phyloP scores from a whole-genome alignment of 768 basidiomycete species.

The Gautieria morchelliformis region DNA sequence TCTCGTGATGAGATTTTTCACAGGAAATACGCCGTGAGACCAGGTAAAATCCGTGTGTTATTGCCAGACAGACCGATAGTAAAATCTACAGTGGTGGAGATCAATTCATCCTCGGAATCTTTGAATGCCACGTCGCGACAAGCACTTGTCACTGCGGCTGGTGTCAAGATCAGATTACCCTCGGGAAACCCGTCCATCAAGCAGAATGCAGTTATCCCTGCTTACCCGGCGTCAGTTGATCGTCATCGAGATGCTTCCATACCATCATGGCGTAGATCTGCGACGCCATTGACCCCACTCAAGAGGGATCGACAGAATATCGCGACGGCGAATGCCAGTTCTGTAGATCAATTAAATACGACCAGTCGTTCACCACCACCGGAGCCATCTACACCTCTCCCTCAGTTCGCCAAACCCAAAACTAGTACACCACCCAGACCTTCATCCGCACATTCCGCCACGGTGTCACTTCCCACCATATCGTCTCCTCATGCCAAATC shows the following conservation, averaged over 20 bases:
- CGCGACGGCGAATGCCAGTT: neutral
- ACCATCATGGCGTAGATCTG: constrained; percentile 31
- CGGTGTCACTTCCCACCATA: constrained; percentile 6
- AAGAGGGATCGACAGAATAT: constrained; percentile 2
- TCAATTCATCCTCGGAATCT: neutral
- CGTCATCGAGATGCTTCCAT: constrained; percentile 26
- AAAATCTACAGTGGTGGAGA: neutral
- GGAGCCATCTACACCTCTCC: constrained; percentile 22
- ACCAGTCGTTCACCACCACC: constrained; percentile 64
- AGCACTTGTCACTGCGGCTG: constrained; percentile 1
- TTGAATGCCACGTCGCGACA: neutral
- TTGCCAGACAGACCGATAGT: constrained; percentile 23
- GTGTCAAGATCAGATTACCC: constrained; percentile 8
- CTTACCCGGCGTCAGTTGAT: constrained; percentile 16
- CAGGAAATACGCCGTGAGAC: constrained; percentile 28
- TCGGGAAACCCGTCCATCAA: neutral
- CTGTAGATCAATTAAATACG: constrained; percentile 32
- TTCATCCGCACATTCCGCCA: neutral
- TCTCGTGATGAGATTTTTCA: constrained; percentile 61
- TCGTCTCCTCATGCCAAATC: neutral
- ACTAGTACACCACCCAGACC: neutral
- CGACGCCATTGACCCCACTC: constrained; percentile 14
- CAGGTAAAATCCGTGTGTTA: constrained; percentile 24
- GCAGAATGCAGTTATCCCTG: neutral
- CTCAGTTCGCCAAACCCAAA: neutral